Conservation (phyloP, 2,329 filamentous ascomycete species). For the Aureobasidium musti region DNA sequence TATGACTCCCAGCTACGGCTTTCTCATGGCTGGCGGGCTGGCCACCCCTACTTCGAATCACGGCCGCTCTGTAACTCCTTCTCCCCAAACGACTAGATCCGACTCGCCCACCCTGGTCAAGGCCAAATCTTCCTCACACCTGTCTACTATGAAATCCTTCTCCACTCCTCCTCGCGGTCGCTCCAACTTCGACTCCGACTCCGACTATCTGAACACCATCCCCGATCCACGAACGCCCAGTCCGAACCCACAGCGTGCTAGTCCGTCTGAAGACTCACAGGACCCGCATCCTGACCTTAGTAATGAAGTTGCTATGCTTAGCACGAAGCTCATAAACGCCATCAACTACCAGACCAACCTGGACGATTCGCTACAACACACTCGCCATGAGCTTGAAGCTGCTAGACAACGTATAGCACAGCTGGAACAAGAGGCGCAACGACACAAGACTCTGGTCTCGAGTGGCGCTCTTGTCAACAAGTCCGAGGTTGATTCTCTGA, state of each 20-base stretch:
- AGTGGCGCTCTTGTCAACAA: conserved; percentile 75
- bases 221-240: conserved; percentile 33
- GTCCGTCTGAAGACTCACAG: conserved; percentile 22
- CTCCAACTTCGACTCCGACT: conserved; percentile 27
- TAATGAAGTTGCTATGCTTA: conserved; percentile 82
- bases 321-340: conserved; percentile 93
- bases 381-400: conserved; percentile 78
- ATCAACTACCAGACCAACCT: conserved; percentile 95
- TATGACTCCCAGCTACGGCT: conserved; percentile 10
- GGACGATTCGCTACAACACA: conserved; percentile 81
- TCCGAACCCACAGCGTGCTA: conserved; percentile 27
- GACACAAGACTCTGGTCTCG: conserved; percentile 68
- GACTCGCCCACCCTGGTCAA: conserved; percentile 10
- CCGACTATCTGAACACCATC: conserved; percentile 31
- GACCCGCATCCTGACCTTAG: conserved; percentile 58
- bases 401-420: conserved; percentile 67
- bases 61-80: conserved; percentile 11
- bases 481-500: conserved; percentile 54
- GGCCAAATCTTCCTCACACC: conserved; percentile 26
- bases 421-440: conserved; percentile 68
- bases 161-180: conserved; percentile 18
- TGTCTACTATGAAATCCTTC: conserved; percentile 22
- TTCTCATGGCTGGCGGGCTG: conserved; percentile 26
- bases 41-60: conserved; percentile 26
- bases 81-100: conserved; percentile 10